phyloP scores from a whole-genome alignment of 2,329 filamentous ascomycete species.

The Rutstroemia sp. region DNA sequence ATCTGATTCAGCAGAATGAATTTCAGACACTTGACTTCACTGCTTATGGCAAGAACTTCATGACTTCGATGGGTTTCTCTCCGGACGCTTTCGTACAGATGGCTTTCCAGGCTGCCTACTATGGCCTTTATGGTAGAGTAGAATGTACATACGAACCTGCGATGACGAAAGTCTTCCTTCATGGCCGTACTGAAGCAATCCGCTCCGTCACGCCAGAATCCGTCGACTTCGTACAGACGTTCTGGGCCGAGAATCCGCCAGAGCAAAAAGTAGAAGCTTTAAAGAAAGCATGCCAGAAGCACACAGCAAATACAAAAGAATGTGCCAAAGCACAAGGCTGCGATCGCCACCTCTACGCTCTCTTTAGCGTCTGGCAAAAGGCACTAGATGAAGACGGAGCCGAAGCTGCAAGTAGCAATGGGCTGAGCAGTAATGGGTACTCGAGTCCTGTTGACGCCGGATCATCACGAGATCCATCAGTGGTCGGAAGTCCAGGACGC shows the following conservation, averaged over 20 bases:
- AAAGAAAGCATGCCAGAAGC: slow-evolving; percentile 73
- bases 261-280: slow-evolving; percentile 81
- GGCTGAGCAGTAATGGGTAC: slow-evolving; percentile 50
- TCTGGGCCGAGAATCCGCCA: slow-evolving; percentile 86
- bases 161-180: slow-evolving; percentile 93
- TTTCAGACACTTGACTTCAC: slow-evolving; percentile 86
- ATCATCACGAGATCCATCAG: slow-evolving; percentile 40
- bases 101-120: slow-evolving; percentile 98
- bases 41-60: slow-evolving; percentile 93
- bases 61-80: slow-evolving; percentile 93
- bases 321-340: slow-evolving; percentile 87
- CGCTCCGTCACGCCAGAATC: slow-evolving; percentile 77
- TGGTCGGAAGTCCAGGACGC: slow-evolving; percentile 45
- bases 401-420: slow-evolving; percentile 38
- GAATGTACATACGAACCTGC: slow-evolving; percentile 97
- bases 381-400: slow-evolving; percentile 65
- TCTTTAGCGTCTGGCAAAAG: slow-evolving; percentile 93
- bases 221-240: slow-evolving; percentile 82
- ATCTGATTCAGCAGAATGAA: slow-evolving; percentile 94
- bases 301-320: slow-evolving; percentile 70
- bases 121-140: slow-evolving; percentile 86
- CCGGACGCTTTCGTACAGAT: slow-evolving; percentile 98
- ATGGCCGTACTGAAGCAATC: slow-evolving; percentile 91
- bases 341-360: slow-evolving; percentile 86
- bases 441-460: slow-evolving; percentile 46